Evolutionary conservation across 1,284 basidiomycete genomes (phyloP).

Genomic region (Puccinia hordei): DNA sequence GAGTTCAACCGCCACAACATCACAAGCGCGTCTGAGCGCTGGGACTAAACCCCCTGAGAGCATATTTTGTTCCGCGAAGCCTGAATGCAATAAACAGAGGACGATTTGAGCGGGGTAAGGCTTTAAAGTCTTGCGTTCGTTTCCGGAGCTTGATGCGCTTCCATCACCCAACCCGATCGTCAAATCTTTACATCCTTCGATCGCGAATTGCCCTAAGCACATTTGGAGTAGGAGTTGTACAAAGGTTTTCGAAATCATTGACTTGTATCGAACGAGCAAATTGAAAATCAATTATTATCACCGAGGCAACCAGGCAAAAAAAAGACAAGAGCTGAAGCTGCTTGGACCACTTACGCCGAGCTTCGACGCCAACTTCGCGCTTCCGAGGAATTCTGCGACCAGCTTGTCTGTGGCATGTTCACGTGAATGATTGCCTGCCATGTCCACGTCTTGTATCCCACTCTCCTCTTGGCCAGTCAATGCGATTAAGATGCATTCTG

Average conservation of each 20-base stretch:
- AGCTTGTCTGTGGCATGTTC: background rate
- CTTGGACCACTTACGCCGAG: conserved; percentile 1
- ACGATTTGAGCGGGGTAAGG: conserved; percentile 33
- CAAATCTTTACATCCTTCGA: background rate
- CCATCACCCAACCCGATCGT: background rate
- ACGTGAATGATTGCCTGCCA: background rate
- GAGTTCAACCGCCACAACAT: conserved; percentile 1
- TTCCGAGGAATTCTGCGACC: background rate
- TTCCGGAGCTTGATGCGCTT: background rate
- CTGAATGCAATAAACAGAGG: conserved; percentile 18
- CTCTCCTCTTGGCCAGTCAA: background rate
- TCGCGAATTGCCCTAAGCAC: conserved; percentile 21
- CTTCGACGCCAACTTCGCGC: background rate
- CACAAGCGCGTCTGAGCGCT: conserved; percentile 17
- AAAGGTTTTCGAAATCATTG: conserved; percentile 17
- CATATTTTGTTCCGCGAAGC: conserved; percentile 34
- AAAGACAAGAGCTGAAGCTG: background rate
- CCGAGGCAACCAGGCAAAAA: background rate
- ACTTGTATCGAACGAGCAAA: conserved; percentile 19
- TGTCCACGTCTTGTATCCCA: background rate
- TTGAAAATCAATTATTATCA: background rate
- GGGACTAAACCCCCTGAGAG: conserved; percentile 25
- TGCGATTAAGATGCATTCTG: conserved; percentile 10
- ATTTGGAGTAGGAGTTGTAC: conserved; percentile 11
- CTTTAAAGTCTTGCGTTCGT: background rate